Base-by-base conservation (phyloP, 139 green algal genomes). In the Tetradesmus lagerheimii region DNA sequence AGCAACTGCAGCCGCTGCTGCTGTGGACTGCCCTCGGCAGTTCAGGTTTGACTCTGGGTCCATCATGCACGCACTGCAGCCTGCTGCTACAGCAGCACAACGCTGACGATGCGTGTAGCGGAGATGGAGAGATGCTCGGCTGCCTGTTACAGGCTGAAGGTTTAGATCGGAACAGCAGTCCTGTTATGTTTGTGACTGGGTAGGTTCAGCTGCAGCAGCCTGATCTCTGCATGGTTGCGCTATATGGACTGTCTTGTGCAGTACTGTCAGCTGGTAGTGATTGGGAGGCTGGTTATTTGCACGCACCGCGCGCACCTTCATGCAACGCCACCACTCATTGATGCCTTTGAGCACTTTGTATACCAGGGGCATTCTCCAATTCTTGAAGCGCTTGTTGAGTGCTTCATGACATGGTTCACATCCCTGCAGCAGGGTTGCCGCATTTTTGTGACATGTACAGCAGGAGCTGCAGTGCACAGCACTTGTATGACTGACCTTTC, bases 61-160 rank as follows among this genome's bases (percentile, higher is more conserved):
- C 34, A 87, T 87, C 82, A 37, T 87, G 82, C 53, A 37, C 45
- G 82, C 53, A 23, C 82, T 87, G 53, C 43, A 79, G 71, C 31
- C n/a, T 38, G 31, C 71, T 79, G 71, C 31, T 38, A 38, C 71
- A 79, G 71, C 71, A 39, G 71, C 71, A 23, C 71, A 38, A 4
- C 71, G 31, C 57, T 71, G 23, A 31, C 5, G 41, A 43, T 20
- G 27, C 38, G 8, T 39, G 38, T 50, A 2, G 38, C 39, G 1
- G 78, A 39, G 2, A 29, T n/a, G n/a, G n/a, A n/a, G n/a, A 79
- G 29, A 11, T 79, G 6, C 9, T 41, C 14, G 8, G 71, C 71
- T 9, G 9, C 71, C 31, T 18, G 71, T 39, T n/a, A 25, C 71
- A 31, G 57, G 57, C 20, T 71, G 50, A 31, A 31, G 57, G 57